phyloP scores from a whole-genome alignment of 176 grass and related monocot species.

The Carex littledalei region DNA sequence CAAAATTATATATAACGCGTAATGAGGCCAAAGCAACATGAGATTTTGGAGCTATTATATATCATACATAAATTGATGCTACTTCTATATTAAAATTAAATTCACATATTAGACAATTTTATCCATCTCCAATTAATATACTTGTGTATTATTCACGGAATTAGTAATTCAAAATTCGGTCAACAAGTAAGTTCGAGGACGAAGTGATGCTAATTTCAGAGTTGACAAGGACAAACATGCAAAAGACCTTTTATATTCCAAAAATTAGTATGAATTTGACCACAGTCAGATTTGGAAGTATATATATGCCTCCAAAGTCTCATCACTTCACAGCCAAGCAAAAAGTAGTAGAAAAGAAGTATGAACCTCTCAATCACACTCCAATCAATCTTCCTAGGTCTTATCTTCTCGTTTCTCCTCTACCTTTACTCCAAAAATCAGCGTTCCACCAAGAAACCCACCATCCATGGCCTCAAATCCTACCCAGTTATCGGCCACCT shows the following conservation, averaged over 20 bases:
- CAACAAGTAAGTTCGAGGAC: background rate
- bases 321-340: background rate
- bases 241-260: background rate
- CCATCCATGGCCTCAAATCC: slow-evolving; percentile 10
- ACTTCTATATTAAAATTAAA: no score
- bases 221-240: background rate
- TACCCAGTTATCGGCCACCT: slow-evolving; percentile 40
- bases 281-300: background rate
- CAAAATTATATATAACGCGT: no score
- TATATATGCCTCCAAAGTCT: background rate
- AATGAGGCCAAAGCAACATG: no score
- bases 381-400: background rate
- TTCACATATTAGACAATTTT: no score
- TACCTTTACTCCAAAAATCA: slow-evolving; percentile 1
- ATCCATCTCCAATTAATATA: no score
- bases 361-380: slow-evolving; percentile 6
- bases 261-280: background rate
- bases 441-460: slow-evolving; percentile 5
- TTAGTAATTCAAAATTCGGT: background rate
- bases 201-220: background rate
- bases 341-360: background rate
- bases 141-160: background rate
- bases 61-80: no score
- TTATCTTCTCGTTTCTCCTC: slow-evolving; percentile 2
- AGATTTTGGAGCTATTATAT: no score